Evolutionary conservation across 2,329 filamentous ascomycete species (phyloP), one percentile per base, ranked within the genome.

Genomic region (Fusarium xylarioides): DNA sequence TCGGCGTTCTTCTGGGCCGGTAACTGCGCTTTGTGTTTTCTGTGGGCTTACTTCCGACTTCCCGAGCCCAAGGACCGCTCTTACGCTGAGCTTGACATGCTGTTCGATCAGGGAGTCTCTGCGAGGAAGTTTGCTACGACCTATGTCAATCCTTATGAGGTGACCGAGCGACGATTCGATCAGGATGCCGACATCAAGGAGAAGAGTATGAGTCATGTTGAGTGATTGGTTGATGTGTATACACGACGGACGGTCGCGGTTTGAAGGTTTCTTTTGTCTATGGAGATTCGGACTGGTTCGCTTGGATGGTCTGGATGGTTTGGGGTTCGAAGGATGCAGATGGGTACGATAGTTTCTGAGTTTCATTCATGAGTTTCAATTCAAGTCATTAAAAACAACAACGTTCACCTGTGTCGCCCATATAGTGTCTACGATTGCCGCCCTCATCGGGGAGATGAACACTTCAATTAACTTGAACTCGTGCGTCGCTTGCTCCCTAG

Each of bases 401-500:
- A 18, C 2, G 21, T n/a, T n/a, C 15, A 3, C 28, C 2, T 32
- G 7, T 3, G 7, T n/a, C 28, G 46, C 21, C 19, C 5, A n/a
- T 49, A 9, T 49, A 1, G 7, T n/a, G 46, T 21, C 10, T 12
- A 16, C 4, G 4, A 47, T 30, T 47, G 14, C 14, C 44, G 6
- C 19, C 19, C 6, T 30, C 3, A 4, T 47, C 10, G 14, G 19
- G 4, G 14, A 16, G 2, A 15, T 19, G 2, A 4, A 16, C 16
- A 4, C 26, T 11, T n/a, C 19, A 0, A 19, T 28, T 1, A 11
- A 2, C 9, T 11, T 21, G 19, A 4, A 21, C 28, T 30, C 2
- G 2, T 49, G 21, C 3, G 7, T 4, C 7, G 3, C 18, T 18
- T 30, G 1, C 28, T 30, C 7, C 10, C 28, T 49, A 3, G 0